Conservation (phyloP, 441 rosid genomes). For the Euphorbia schlechtendalii region DNA sequence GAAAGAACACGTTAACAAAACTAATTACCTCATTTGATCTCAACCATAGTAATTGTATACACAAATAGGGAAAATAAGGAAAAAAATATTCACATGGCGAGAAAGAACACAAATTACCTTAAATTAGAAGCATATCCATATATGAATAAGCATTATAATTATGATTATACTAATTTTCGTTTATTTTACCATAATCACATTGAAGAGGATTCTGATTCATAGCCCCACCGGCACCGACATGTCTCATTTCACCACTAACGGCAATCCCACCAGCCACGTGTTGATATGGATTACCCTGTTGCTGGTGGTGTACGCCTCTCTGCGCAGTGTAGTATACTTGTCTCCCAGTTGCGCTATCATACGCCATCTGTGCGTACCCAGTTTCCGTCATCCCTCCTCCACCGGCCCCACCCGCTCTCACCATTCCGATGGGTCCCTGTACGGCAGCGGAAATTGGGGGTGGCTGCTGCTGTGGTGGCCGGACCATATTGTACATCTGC, state of each 20-base stretch:
- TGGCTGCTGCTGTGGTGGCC: conserved; percentile 28
- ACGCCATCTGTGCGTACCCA: conserved; percentile 48
- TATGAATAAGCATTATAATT: conserved; percentile 8
- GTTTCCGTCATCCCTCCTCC: conserved; percentile 32
- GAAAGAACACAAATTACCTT: conserved; percentile 11
- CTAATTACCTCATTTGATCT: conserved; percentile 6
- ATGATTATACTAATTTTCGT: neutral
- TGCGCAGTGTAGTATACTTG: conserved; percentile 58
- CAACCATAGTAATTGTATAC: conserved; percentile 11
- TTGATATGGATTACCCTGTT: conserved; percentile 35
- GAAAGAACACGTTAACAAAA: too few relatives aligned
- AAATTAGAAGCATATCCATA: conserved; percentile 9
- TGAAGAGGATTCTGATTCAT: conserved; percentile 33
- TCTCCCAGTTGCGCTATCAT: conserved; percentile 46
- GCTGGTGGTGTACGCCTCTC: conserved; percentile 36
- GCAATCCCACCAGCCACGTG: conserved; percentile 41
- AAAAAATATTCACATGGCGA: conserved; percentile 4
- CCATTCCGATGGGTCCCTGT: conserved; percentile 27
- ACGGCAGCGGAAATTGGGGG: conserved; percentile 26
- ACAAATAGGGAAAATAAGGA: neutral
- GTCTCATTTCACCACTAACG: conserved; percentile 47
- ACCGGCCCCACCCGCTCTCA: conserved; percentile 29
- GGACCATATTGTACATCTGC: conserved; percentile 46
- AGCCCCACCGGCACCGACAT: conserved; percentile 27
- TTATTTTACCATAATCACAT: conserved; percentile 24